Evolutionary conservation across 164 flowering plant genomes (phyloP).

Genomic region (Houttuynia cordata): DNA sequence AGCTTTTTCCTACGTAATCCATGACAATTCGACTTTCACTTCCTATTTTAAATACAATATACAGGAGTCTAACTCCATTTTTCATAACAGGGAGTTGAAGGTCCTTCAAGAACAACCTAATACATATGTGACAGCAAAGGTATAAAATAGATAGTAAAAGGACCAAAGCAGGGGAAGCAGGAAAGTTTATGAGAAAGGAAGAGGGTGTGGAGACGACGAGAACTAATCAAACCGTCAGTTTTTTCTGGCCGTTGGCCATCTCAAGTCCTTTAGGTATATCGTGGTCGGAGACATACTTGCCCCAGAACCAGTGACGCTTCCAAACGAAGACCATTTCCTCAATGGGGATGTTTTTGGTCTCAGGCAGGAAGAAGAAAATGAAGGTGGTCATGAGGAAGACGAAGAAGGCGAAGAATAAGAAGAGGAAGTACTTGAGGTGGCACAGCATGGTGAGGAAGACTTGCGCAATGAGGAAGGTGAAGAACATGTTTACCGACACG

Average conservation of each 20-base stretch:
- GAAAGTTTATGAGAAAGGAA: neutral
- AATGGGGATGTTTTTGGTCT: constrained; percentile 20
- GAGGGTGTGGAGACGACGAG: neutral
- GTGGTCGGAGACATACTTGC: constrained; percentile 13
- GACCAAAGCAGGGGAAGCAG: neutral
- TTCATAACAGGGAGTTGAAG: too few species aligned
- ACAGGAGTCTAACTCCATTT: too few species aligned
- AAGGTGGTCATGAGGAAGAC: constrained; percentile 15
- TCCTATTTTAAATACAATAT: too few species aligned
- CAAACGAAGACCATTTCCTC: constrained; percentile 20
- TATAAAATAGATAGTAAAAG: too few species aligned
- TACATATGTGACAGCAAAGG: too few species aligned
- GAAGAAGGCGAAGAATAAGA: constrained; percentile 19
- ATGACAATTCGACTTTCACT: too few species aligned
- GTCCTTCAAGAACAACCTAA: too few species aligned
- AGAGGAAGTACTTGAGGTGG: constrained; percentile 18
- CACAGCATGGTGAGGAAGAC: constrained; percentile 19
- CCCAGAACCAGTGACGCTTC: constrained; percentile 23
- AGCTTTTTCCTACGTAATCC: too few species aligned
- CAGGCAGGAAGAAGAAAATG: constrained; percentile 18
- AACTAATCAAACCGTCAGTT: neutral
- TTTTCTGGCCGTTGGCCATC: neutral
- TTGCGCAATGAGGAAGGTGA: constrained; percentile 19
- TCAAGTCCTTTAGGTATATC: constrained; percentile 2
- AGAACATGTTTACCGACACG: constrained; percentile 21